Evolutionary conservation across 306 rosid genomes (phyloP), one percentile per base, ranked within the genome.

Genomic region (Macrotyloma uniflorum): DNA sequence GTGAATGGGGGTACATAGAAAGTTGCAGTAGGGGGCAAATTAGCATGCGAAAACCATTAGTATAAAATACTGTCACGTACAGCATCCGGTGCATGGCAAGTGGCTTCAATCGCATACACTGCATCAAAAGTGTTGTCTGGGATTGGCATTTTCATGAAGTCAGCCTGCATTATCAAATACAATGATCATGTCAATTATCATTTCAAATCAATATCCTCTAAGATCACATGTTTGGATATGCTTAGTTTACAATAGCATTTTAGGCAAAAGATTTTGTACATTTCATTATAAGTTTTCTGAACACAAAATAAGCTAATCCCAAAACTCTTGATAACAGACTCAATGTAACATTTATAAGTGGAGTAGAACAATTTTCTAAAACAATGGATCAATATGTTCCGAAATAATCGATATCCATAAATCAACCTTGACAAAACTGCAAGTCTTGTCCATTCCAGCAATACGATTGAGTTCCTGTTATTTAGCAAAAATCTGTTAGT

Each of bases 21-120:
- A 70, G 33, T 24, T 24, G 8, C 16, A 38, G 10, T n/a, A 40
- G 66, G 73, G 53, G 19, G 15, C 40, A 43, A 45, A 18, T 1
- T 35, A 32, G 13, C 43, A 33, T 9, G 43, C 9, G 26, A 55
- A 70, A 47, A 13, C 38, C 68, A 72, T 51, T 59, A 65, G 49
- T 12, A 40, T 15, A 51, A 23, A 20, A 54, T 35, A 57, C 54
- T 36, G 69, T 63, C 45, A 80, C 94, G 63, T 84, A 94, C 98
- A 14, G 97, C 96, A 81, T 96, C 97, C 0, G 99, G 97, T 72
- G 99, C 99, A 84, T 96, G 99, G 88, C 99, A 96, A 76, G 99
- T 96, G 51, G 99, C 98, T 87, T 96, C 99, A 84, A 96, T 96
- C 2, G 99, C 99, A 87, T 96, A 96, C 24, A 93, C 87, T 20